These are phyloP conservation scores for Sugiyamaella novakii DNA, from an alignment of 1,139 yeast species.

Conservation along the genomic window DNA sequence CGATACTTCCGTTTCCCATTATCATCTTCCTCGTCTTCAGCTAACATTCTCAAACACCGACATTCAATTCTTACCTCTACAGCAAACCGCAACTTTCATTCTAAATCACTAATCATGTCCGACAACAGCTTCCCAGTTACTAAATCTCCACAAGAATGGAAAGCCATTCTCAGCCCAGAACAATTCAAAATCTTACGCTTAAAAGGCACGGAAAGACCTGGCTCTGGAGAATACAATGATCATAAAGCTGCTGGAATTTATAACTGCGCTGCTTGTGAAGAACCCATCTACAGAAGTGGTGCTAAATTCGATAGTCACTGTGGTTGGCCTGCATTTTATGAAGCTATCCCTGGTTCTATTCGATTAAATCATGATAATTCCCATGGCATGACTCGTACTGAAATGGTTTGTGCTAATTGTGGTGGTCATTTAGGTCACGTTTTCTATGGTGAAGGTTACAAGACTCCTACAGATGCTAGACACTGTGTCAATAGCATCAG, in stretches of 20 bases:
- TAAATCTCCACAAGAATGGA: conserved; percentile 74
- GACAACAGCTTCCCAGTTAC: conserved; percentile 25
- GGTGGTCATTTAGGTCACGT: conserved; percentile 96
- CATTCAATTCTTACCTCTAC: no score
- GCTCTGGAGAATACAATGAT: conserved; percentile 67
- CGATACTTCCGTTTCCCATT: no score
- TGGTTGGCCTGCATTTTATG: conserved; percentile 98
- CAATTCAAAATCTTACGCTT: conserved; percentile 80
- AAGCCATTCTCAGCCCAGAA: conserved; percentile 70
- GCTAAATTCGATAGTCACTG: conserved; percentile 89
- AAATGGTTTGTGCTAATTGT: conserved; percentile 85
- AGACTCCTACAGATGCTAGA: conserved; percentile 86
- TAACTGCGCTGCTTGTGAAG: conserved; percentile 80
- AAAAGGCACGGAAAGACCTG: conserved; percentile 83
- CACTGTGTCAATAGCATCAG: conserved; percentile 93
- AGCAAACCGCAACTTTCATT: conserved; percentile 5
- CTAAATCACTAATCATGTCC: conserved; percentile 9
- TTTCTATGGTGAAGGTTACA: conserved; percentile 91
- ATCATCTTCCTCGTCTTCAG: not conserved
- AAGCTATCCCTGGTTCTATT: conserved; percentile 82
- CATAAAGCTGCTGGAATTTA: conserved; percentile 63
- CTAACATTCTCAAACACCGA: no score
- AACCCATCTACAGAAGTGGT: conserved; percentile 74
- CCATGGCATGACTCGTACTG: conserved; percentile 79
- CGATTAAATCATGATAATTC: conserved; percentile 59